phyloP scores from a whole-genome alignment of 2,329 filamentous ascomycete genomes.

The Pestalotiopsis sp. region DNA sequence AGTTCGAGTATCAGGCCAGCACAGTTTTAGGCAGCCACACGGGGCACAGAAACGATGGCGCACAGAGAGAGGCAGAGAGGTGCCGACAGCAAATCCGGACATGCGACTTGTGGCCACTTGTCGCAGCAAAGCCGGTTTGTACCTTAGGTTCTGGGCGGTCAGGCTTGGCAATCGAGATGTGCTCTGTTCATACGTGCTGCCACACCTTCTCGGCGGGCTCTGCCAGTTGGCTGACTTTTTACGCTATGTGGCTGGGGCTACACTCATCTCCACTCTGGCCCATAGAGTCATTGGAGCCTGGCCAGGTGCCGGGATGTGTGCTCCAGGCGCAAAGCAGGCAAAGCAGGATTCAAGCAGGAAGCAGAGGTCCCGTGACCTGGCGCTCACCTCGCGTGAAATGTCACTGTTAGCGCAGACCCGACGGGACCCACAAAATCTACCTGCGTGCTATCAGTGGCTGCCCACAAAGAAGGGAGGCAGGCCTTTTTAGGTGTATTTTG shows the following conservation, averaged over 20 bases:
- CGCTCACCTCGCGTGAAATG: conserved; percentile 14
- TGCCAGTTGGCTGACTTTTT: neutral
- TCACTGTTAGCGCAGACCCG: neutral
- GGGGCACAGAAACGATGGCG: neutral
- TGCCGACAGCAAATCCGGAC: conserved; percentile 9
- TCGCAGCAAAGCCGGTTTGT: conserved; percentile 11
- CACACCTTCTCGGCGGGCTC: neutral
- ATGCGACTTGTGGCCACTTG: conserved; percentile 7
- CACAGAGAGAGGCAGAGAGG: neutral
- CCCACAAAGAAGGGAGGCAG: conserved; percentile 5
- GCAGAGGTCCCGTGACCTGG: conserved; percentile 16
- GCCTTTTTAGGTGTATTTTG: conserved; percentile 8
- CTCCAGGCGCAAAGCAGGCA: neutral
- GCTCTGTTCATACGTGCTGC: neutral
- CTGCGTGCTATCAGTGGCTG: neutral
- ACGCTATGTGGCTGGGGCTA: neutral
- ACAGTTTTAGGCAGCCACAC: conserved; percentile 15
- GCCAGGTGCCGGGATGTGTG: neutral
- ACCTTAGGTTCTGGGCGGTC: neutral
- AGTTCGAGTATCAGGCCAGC: neutral
- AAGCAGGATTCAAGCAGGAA: neutral
- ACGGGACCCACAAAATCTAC: conserved; percentile 3
- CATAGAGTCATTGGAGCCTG: neutral
- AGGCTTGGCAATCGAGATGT: conserved; percentile 10
- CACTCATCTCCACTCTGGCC: neutral